Conservation (phyloP, 1,284 basidiomycete genomes). For the Moesziomyces globuligerus region DNA sequence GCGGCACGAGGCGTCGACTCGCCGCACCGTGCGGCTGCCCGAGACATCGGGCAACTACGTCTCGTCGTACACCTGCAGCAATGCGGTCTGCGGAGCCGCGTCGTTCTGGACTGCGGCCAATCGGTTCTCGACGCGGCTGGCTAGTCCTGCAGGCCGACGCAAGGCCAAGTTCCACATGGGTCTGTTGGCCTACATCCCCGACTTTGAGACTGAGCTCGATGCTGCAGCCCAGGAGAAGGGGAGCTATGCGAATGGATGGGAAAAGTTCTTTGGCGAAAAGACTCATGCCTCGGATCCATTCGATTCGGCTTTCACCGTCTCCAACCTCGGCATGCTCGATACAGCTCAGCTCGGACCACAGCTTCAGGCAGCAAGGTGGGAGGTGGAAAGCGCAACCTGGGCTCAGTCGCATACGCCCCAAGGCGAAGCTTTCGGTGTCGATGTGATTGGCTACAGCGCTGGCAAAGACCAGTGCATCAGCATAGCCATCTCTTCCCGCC, state of each 20-base stretch:
- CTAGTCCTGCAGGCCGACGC: neutral
- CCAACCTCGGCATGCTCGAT: conserved; percentile 25
- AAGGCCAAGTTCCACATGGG: conserved; percentile 21
- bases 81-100: neutral
- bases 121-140: conserved; percentile 1
- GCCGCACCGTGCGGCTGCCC: conserved; percentile 1
- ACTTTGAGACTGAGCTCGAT: conserved; percentile 10
- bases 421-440: conserved; percentile 28
- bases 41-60: conserved; percentile 27
- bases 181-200: conserved; percentile 19
- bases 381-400: conserved; percentile 4
- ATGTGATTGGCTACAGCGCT: conserved; percentile 8
- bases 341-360: neutral
- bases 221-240: neutral
- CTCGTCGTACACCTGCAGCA: conserved; percentile 4
- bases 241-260: conserved; percentile 24
- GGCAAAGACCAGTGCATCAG: conserved; percentile 5
- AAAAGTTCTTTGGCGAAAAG: conserved; percentile 21
- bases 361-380: neutral
- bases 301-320: conserved; percentile 14
- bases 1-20: conserved; percentile 1
- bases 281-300: neutral
- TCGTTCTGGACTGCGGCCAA: conserved; percentile 15
- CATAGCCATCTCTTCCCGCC: conserved; percentile 7
- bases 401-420: conserved; percentile 14